Evolutionary conservation across 2,329 filamentous ascomycete species (phyloP).

Genomic region (Sclerotinia minor): DNA sequence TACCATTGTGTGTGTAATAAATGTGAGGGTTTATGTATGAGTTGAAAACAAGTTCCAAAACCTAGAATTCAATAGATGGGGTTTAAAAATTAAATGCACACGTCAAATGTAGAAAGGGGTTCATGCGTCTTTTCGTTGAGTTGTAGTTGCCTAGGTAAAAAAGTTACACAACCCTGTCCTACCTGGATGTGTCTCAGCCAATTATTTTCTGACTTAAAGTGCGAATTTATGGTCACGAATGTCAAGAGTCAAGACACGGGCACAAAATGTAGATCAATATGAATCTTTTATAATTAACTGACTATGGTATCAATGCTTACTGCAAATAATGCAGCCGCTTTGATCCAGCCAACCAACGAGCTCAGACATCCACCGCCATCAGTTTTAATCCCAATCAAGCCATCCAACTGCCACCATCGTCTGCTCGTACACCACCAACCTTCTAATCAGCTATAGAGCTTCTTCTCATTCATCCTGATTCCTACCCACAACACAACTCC

Average conservation of each 20-base stretch:
- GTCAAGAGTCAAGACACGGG: not conserved
- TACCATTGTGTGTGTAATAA: not conserved
- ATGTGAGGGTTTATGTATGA: not conserved
- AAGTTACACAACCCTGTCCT: not conserved
- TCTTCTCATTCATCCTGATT: slow-evolving; percentile 18
- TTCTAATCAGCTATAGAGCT: slow-evolving; percentile 13
- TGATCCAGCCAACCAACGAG: slow-evolving; percentile 15
- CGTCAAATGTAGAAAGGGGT: not conserved
- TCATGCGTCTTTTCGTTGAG: not conserved
- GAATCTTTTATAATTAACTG: slow-evolving; percentile 26
- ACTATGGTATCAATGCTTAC: slow-evolving; percentile 21
- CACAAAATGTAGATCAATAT: slow-evolving; percentile 4
- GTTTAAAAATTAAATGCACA: not conserved
- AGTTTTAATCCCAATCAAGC: slow-evolving; percentile 11
- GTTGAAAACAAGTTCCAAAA: not conserved
- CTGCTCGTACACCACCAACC: slow-evolving; percentile 4
- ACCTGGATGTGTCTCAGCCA: not conserved
- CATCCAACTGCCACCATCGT: slow-evolving; percentile 18
- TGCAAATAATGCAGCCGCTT: slow-evolving; percentile 7
- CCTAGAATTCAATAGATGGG: not conserved
- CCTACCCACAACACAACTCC: slow-evolving; percentile 1
- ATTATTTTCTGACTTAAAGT: not conserved
- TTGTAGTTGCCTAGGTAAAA: not conserved
- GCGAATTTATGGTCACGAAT: not conserved
- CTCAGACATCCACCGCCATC: slow-evolving; percentile 19